A percentile compares a stretch with the other conserved stretches of the same genome.
These are phyloP conservation scores for Naganishia vishniacii DNA, from an alignment of 768 basidiomycete species.

Conservation along the genomic window DNA sequence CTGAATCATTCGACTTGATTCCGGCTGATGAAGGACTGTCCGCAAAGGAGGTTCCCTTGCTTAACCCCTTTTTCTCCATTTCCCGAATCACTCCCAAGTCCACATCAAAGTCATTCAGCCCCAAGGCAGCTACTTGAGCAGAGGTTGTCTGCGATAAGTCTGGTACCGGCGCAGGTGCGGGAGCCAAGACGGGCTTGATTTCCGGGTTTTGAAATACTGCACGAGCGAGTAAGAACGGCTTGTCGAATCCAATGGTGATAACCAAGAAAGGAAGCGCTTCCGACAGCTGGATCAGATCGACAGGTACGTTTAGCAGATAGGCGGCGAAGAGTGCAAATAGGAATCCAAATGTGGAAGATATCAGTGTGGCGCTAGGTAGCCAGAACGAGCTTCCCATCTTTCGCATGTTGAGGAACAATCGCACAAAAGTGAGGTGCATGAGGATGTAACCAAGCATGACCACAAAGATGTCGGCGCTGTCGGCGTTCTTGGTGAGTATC, in stretches of 20 bases:
- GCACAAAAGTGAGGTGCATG: constrained; percentile 92
- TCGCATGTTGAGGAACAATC: constrained; percentile 80
- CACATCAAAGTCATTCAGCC: constrained; percentile 16
- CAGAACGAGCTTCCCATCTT: constrained; percentile 72
- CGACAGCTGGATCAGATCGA: constrained; percentile 86
- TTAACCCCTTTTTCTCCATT: constrained; percentile 24
- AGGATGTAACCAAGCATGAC: constrained; percentile 88
- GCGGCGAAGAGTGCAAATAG: constrained; percentile 73
- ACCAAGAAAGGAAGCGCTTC: constrained; percentile 97
- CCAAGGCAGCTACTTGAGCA: constrained; percentile 5
- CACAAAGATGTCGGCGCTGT: constrained; percentile 90
- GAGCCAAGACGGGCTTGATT: constrained; percentile 48
- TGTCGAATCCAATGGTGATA: constrained; percentile 96
- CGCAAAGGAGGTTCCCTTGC: background rate
- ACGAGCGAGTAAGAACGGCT: constrained; percentile 82
- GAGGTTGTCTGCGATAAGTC: constrained; percentile 24
- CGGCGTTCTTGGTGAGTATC: constrained; percentile 84
- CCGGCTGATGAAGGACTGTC: background rate
- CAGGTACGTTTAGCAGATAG: constrained; percentile 69
- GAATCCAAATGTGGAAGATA: constrained; percentile 74
- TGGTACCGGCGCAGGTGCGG: constrained; percentile 26
- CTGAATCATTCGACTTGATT: constrained; percentile 6
- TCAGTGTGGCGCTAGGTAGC: constrained; percentile 68
- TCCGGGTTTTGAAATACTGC: constrained; percentile 79
- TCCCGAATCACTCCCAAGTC: constrained; percentile 11